Evolutionary conservation across 345 rosid genomes (phyloP).

Genomic region (Camelina sativa): DNA sequence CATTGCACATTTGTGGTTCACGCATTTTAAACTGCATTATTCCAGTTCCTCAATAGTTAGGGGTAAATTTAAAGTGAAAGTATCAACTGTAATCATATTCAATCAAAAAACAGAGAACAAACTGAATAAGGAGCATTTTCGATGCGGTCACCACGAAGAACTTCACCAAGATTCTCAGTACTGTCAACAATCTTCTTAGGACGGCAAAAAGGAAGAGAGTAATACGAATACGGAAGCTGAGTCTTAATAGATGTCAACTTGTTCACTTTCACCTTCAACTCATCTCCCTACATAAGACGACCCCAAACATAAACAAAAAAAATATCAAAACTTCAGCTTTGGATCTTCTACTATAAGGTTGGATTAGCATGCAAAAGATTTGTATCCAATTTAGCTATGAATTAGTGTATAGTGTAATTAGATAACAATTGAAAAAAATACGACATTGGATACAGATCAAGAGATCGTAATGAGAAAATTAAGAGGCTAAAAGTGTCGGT

Average conservation of each 20-base stretch:
- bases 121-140: slow-evolving; percentile 90
- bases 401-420: too few relatives aligned
- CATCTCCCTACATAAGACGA: slow-evolving; percentile 58
- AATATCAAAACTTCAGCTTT: slow-evolving; percentile 6
- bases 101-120: slow-evolving; percentile 30
- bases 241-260: slow-evolving; percentile 91
- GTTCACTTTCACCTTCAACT: slow-evolving; percentile 83
- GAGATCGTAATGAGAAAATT: neutral
- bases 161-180: slow-evolving; percentile 98
- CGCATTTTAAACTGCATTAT: slow-evolving; percentile 84
- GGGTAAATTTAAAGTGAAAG: too few relatives aligned
- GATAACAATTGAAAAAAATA: neutral
- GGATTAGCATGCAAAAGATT: slow-evolving; percentile 8
- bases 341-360: neutral
- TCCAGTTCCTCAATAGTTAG: slow-evolving; percentile 15
- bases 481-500: neutral
- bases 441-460: slow-evolving; percentile 22
- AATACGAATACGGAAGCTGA: slow-evolving; percentile 89
- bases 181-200: slow-evolving; percentile 85
- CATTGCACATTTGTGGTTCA: slow-evolving; percentile 81
- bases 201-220: slow-evolving; percentile 71
- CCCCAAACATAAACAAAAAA: neutral
- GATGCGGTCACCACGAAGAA: slow-evolving; percentile 95
- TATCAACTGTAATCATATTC: neutral
- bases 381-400: neutral